Evolutionary conservation across 495 filamentous ascomycete genomes (phyloP).

Genomic region (Hypoxylon fragiforme): DNA sequence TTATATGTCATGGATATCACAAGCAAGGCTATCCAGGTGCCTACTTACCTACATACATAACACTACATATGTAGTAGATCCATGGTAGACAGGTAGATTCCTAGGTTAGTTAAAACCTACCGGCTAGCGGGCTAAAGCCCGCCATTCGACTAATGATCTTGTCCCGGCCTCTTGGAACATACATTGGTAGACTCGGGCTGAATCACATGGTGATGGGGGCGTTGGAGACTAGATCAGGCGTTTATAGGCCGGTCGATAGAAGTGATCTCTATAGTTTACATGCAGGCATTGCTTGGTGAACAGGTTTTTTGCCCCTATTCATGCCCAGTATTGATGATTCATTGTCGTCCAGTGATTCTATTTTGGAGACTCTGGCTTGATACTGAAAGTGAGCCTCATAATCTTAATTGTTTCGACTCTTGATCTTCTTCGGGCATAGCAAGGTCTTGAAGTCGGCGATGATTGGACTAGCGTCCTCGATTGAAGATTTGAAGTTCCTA

Average conservation of each 20-base stretch:
- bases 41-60: constrained; percentile 1
- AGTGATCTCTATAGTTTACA: neutral
- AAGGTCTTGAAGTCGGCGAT: constrained; percentile 15
- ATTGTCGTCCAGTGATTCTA: constrained; percentile 21
- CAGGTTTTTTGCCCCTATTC: neutral
- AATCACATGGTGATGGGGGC: neutral
- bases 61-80: constrained; percentile 11
- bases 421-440: constrained; percentile 5
- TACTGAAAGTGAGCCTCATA: constrained; percentile 15
- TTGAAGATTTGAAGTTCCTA: no score
- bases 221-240: constrained; percentile 9
- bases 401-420: constrained; percentile 30
- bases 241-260: neutral
- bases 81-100: no score
- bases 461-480: constrained; percentile 23
- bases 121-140: constrained; percentile 13
- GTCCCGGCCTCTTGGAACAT: constrained; percentile 25
- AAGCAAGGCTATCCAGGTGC: neutral
- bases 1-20: constrained; percentile 4
- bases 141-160: constrained; percentile 16
- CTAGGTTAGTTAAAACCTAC: constrained; percentile 13
- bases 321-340: neutral
- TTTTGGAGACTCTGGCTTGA: constrained; percentile 11
- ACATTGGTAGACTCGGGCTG: neutral
- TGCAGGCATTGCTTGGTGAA: neutral